These are phyloP conservation scores for Trametes meyenii DNA, from an alignment of 768 basidiomycete species.

Conservation along the genomic window DNA sequence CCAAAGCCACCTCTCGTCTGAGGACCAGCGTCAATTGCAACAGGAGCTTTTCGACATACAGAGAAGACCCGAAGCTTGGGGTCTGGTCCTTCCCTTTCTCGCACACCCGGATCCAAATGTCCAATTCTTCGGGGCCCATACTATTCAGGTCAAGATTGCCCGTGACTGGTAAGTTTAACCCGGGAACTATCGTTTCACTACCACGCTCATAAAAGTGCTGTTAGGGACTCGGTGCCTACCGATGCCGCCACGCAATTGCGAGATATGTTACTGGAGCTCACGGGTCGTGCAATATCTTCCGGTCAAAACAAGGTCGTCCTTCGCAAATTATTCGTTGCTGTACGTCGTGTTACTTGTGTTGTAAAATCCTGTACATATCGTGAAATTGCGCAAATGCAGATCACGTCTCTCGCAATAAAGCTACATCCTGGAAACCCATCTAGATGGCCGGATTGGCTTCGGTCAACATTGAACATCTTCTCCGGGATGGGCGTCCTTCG, in stretches of 20 bases:
- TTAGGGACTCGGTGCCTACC: constrained; percentile 74
- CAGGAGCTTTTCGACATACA: constrained; percentile 78
- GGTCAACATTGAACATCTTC: constrained; percentile 62
- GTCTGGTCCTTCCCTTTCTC: constrained; percentile 76
- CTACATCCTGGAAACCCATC: constrained; percentile 61
- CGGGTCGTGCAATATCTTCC: constrained; percentile 62
- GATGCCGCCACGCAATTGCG: constrained; percentile 61
- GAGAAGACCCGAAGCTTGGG: constrained; percentile 81
- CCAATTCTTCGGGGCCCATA: constrained; percentile 95
- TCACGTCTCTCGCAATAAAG: constrained; percentile 72
- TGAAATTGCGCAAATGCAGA: constrained; percentile 37
- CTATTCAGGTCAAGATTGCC: constrained; percentile 90
- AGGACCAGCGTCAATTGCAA: constrained; percentile 64
- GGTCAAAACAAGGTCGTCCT: constrained; percentile 71
- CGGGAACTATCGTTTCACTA: background rate
- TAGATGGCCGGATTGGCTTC: constrained; percentile 77
- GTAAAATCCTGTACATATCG: background rate
- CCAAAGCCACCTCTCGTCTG: constrained; percentile 50
- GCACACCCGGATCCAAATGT: constrained; percentile 76
- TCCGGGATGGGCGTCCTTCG: constrained; percentile 59
- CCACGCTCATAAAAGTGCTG: background rate
- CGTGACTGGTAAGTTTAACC: constrained; percentile 73
- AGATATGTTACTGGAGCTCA: constrained; percentile 69
- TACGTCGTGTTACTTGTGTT: constrained; percentile 42
- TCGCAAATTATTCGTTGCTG: constrained; percentile 86